Percentiles rank a stretch among this genome's conserved stretches.
Conservation (phyloP, 164 flowering plant species). For the Chimonanthus praecox region DNA sequence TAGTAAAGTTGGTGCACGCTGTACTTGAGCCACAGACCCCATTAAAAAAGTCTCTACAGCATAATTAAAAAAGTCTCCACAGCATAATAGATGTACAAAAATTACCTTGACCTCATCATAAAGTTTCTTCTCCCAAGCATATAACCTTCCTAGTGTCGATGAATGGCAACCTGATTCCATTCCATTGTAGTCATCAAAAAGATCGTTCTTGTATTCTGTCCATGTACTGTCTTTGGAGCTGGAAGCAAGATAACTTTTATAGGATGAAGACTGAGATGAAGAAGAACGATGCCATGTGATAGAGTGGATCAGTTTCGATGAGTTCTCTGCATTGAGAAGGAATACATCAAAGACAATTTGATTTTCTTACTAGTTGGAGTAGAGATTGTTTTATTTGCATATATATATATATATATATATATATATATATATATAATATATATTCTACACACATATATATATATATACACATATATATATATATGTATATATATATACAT, state of each 20-base stretch:
- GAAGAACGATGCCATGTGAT: constrained; percentile 70
- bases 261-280: constrained; percentile 65
- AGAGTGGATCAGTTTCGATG: constrained; percentile 68
- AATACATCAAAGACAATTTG: background rate
- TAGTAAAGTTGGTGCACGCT: background rate
- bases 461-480: too few species aligned
- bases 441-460: too few species aligned
- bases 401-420: background rate
- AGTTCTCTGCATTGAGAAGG: constrained; percentile 55
- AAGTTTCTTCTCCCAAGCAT: constrained; percentile 98
- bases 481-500: background rate
- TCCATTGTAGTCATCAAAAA: constrained; percentile 77
- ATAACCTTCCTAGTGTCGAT: constrained; percentile 69
- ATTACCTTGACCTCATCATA: constrained; percentile 93
- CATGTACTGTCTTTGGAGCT: constrained; percentile 61
- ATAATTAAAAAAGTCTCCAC: background rate
- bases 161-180: constrained; percentile 95
- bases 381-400: too few species aligned
- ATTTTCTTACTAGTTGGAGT: background rate
- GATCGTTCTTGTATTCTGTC: constrained; percentile 68
- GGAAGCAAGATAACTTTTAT: constrained; percentile 72
- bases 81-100: background rate
- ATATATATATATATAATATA: too few species aligned
- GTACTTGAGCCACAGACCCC: background rate
- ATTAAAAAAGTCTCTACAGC: background rate